Evolutionary conservation across 768 basidiomycete genomes (phyloP).

Genomic region (Phanerochaete carnosa): DNA sequence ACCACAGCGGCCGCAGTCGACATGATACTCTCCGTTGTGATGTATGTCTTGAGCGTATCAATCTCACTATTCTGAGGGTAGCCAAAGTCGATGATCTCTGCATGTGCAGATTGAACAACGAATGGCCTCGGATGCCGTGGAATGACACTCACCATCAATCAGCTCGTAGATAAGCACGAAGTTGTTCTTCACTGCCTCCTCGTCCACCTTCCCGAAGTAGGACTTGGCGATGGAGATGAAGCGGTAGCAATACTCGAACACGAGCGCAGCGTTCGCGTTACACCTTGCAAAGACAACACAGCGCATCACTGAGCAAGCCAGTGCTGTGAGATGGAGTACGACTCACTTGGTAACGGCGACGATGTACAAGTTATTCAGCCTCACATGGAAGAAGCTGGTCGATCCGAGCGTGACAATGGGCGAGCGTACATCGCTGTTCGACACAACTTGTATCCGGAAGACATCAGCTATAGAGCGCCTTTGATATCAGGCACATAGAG

Average conservation of each 20-base stretch:
- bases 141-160: constrained; percentile 72
- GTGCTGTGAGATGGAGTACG: neutral
- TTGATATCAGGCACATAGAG: constrained; percentile 2
- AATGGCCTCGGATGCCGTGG: neutral
- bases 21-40: constrained; percentile 95
- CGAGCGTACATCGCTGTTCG: constrained; percentile 93
- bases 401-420: constrained; percentile 98
- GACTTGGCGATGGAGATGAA: constrained; percentile 93
- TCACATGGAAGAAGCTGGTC: constrained; percentile 98
- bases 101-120: neutral
- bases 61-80: constrained; percentile 99
- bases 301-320: neutral
- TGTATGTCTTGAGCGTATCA: constrained; percentile 95
- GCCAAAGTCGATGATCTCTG: constrained; percentile 98
- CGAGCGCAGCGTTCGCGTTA: constrained; percentile 95
- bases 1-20: constrained; percentile 83
- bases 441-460: constrained; percentile 98
- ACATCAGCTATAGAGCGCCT: constrained; percentile 97
- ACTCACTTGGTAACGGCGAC: constrained; percentile 93
- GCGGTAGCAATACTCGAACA: constrained; percentile 97
- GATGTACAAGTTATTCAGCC: constrained; percentile 92
- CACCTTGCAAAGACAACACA: constrained; percentile 45
- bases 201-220: constrained; percentile 98
- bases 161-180: constrained; percentile 98
- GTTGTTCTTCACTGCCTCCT: constrained; percentile 98